These are phyloP conservation scores for Serendipita sp. DNA, from an alignment of 768 basidiomycete genomes.

Conservation along the genomic window DNA sequence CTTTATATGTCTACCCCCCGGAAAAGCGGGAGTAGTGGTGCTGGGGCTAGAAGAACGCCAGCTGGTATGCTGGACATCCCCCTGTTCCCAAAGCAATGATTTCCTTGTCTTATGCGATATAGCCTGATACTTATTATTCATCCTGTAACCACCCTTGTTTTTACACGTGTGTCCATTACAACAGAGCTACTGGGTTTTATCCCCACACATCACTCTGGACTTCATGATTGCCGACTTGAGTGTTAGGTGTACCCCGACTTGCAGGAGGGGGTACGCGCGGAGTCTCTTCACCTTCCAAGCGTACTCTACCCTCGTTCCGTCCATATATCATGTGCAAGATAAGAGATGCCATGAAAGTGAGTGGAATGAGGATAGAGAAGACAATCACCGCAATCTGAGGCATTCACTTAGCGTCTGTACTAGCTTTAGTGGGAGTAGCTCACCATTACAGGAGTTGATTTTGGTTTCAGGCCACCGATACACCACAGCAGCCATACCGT, in stretches of 20 bases:
- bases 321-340: constrained; percentile 6
- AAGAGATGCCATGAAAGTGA: constrained; percentile 30
- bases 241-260: not conserved
- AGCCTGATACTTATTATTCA: too few species aligned
- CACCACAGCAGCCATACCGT: constrained; percentile 59
- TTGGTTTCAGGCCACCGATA: constrained; percentile 44
- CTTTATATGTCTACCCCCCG: not conserved
- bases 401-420: not conserved
- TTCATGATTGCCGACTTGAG: not conserved
- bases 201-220: not conserved
- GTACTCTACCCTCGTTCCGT: constrained; percentile 1
- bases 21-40: too few species aligned
- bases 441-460: constrained; percentile 50
- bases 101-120: too few species aligned
- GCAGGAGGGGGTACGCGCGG: not conserved
- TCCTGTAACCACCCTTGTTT: too few species aligned
- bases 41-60: too few species aligned
- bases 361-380: constrained; percentile 53
- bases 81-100: too few species aligned
- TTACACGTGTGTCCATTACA: too few species aligned
- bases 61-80: too few species aligned
- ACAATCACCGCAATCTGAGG: constrained; percentile 40
- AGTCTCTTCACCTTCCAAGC: constrained; percentile 1
- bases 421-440: constrained; percentile 16
- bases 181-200: not conserved